Evolutionary conservation across 2,329 filamentous ascomycete species (phyloP).

Genomic region (Gyromitra esculenta): DNA sequence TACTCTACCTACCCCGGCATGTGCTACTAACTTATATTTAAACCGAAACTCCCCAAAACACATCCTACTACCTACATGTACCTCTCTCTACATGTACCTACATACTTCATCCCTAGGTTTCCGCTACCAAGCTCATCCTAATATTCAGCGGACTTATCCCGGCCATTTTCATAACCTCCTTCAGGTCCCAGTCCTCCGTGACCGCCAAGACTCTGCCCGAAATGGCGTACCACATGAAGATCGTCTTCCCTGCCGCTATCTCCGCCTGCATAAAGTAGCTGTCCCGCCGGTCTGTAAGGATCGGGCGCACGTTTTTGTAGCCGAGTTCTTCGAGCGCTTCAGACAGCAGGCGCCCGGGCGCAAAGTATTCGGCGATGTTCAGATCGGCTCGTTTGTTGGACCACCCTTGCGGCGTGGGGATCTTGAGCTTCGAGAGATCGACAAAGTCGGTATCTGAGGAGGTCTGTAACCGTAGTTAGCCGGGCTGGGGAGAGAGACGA

Average conservation of each 20-base stretch:
- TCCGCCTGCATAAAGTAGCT: constrained; percentile 13
- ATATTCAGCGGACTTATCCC: constrained; percentile 3
- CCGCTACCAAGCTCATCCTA: background rate
- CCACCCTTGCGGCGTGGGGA: constrained; percentile 7
- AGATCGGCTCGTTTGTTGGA: constrained; percentile 3
- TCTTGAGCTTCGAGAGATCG: constrained; percentile 11
- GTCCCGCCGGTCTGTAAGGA: constrained; percentile 13
- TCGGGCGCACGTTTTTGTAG: background rate
- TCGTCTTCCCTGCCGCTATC: background rate
- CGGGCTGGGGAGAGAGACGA: too few relatives aligned
- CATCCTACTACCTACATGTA: too few relatives aligned
- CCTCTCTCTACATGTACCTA: too few relatives aligned
- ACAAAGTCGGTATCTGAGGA: constrained; percentile 1
- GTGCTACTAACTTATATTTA: too few relatives aligned
- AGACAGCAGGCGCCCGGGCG: background rate
- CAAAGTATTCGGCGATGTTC: constrained; percentile 17
- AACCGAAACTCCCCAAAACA: too few relatives aligned
- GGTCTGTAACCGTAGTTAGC: too few relatives aligned
- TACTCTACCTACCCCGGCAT: too few relatives aligned
- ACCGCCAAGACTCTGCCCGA: constrained; percentile 10
- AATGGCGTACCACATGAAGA: constrained; percentile 10
- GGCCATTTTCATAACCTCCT: constrained; percentile 13
- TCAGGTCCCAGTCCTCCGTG: background rate
- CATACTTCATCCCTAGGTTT: background rate
- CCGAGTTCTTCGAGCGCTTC: background rate